Evolutionary conservation across 208 protist genomes (phyloP).

Genomic region (Phytomonas francai): DNA sequence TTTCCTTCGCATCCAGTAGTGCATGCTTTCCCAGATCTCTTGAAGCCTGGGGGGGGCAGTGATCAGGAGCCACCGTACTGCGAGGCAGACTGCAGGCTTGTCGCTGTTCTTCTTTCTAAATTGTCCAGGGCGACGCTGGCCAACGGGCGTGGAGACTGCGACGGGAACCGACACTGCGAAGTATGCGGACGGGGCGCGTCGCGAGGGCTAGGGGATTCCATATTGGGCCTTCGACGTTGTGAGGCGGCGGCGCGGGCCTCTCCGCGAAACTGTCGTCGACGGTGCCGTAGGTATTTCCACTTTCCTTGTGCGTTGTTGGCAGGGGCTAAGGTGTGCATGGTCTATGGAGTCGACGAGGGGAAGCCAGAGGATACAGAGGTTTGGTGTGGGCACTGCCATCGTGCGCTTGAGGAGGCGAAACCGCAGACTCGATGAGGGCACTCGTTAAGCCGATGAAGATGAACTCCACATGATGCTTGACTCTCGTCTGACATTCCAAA

Average conservation of each 20-base stretch:
- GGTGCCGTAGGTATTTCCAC: slow-evolving; percentile 25
- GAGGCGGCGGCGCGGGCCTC: slow-evolving; percentile 7
- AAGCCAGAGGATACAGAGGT: slow-evolving; percentile 20
- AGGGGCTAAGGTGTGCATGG: slow-evolving; percentile 36
- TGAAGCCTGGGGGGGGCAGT: too few species aligned
- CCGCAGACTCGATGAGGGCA: slow-evolving; percentile 7
- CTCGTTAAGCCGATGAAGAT: background rate
- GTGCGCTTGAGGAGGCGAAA: background rate
- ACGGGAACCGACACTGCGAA: slow-evolving; percentile 6
- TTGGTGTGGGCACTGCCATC: slow-evolving; percentile 45
- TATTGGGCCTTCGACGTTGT: slow-evolving; percentile 11
- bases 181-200: slow-evolving; percentile 4
- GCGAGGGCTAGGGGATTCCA: background rate
- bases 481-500: background rate
- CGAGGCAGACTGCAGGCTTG: slow-evolving; percentile 3
- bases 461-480: background rate
- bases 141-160: background rate
- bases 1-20: slow-evolving; percentile 6
- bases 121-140: background rate
- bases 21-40: background rate
- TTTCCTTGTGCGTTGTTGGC: slow-evolving; percentile 70
- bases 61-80: background rate
- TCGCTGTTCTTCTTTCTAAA: slow-evolving; percentile 9
- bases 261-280: slow-evolving; percentile 17
- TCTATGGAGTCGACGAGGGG: slow-evolving; percentile 36